Percentiles rank a stretch among this genome's conserved stretches.
Evolutionary conservation across 1,284 basidiomycete genomes (phyloP).

Genomic region (Boletus sp.): DNA sequence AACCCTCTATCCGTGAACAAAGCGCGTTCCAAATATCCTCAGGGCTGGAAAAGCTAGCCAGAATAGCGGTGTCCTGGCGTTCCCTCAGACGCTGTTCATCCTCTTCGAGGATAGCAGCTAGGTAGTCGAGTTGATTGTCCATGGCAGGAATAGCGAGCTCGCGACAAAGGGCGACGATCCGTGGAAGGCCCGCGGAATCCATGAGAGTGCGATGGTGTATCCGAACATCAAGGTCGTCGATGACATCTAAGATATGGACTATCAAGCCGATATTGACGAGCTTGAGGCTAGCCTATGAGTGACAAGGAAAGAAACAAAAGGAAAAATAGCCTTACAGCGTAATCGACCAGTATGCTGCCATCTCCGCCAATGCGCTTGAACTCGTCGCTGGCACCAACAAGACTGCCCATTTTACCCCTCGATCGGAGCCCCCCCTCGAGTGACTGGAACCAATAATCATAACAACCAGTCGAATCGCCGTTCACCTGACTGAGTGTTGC

Average conservation of each 20-base stretch:
- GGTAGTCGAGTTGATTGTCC: constrained; percentile 69
- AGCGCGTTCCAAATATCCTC: constrained; percentile 90
- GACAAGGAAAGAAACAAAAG: constrained; percentile 10
- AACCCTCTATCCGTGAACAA: constrained; percentile 71
- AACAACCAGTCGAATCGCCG: constrained; percentile 62
- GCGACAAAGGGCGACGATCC: constrained; percentile 75
- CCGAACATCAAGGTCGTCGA: constrained; percentile 81
- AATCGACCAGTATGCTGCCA: constrained; percentile 77
- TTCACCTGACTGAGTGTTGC: constrained; percentile 70
- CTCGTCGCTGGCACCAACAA: constrained; percentile 94
- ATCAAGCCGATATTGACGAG: constrained; percentile 73
- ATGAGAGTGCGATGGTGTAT: constrained; percentile 88
- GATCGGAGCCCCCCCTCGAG: constrained; percentile 81
- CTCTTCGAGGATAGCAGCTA: constrained; percentile 72
- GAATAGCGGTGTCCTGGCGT: constrained; percentile 75
- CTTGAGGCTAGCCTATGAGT: constrained; percentile 43
- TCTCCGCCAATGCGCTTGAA: constrained; percentile 69
- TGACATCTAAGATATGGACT: constrained; percentile 61
- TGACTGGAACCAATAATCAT: constrained; percentile 90
- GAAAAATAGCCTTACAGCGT: constrained; percentile 64
- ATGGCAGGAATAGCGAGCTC: constrained; percentile 69
- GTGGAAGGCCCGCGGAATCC: constrained; percentile 83
- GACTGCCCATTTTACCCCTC: constrained; percentile 92
- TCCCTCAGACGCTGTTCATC: constrained; percentile 83
- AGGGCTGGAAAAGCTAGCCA: constrained; percentile 80